Base-by-base conservation (phyloP, 352 stramenopile species). In the Blastocystis sp. region DNA sequence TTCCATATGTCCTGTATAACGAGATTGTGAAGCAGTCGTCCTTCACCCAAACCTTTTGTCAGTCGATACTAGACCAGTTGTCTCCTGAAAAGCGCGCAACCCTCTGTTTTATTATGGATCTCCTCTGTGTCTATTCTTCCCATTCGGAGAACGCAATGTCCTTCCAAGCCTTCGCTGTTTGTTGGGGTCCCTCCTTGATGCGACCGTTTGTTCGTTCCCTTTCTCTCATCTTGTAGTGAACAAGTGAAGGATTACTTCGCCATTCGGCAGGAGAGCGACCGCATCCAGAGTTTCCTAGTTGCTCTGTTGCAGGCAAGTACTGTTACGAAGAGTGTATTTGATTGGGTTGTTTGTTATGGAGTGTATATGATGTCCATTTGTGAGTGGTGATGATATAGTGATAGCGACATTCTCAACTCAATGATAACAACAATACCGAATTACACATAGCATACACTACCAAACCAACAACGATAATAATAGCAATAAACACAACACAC, bases 1-100 rank as follows among this genome's bases (percentile, higher is more conserved):
- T 79, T 44, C 69, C 69, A 16, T 79, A 61, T n/a, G 49, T 24
- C 11, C 11, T 79, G 42, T 79, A 79, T 49, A 29, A 79, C 16
- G 6, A 40, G 11, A 18, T 59, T 16, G 48, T 79, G 42, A 6
- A n/a, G 0, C 40, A 46, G 34, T 18, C 14, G 3, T 24, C 18
- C 18, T 42, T 27, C 18, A n/a, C 46, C 24, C 24, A 46, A 29
- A n/a, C 61, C 34, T 9, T 36, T 8, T 79, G 69, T 49, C 4
- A 18, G 44, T n/a, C 42, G 53, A 32, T 79, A 3, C 21, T 44
- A 32, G 46, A 79, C 3, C 16, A 38, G 0, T 27, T 79, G 46
- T 18, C 48, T 9, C 8, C 21, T 6, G 8, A 21, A 14, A 79
- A 63, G 24, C 11, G 42, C 4, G 16, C 42, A n/a, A 49, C 54